phyloP scores from a whole-genome alignment of 495 filamentous ascomycete species.

The Hypoxylon crocopeplum region DNA sequence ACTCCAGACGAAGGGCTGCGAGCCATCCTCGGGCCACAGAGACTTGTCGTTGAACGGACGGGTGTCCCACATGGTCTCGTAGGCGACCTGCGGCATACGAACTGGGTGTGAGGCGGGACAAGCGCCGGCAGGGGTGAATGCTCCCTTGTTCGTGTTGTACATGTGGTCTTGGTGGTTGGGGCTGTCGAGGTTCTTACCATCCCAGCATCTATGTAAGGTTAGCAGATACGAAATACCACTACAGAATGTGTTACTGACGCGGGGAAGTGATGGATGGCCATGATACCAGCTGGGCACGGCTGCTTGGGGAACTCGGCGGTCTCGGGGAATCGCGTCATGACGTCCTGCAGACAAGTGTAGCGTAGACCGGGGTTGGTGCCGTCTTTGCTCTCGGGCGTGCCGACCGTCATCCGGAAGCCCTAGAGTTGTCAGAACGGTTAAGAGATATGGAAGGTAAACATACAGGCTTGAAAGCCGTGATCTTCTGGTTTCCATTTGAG shows the following conservation, averaged over 20 bases:
- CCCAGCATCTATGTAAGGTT: conserved; percentile 46
- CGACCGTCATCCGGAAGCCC: conserved; percentile 52
- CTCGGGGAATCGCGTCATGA: conserved; percentile 45
- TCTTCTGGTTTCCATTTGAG: conserved; percentile 51
- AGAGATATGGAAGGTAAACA: conserved; percentile 16
- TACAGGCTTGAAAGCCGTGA: conserved; percentile 51
- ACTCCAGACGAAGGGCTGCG: conserved; percentile 42
- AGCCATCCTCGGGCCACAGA: conserved; percentile 46
- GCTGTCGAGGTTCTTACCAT: conserved; percentile 57
- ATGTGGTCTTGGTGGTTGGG: conserved; percentile 55
- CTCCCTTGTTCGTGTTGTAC: conserved; percentile 41
- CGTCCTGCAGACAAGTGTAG: conserved; percentile 44
- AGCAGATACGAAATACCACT: not conserved
- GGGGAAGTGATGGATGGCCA: conserved; percentile 48
- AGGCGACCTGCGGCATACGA: conserved; percentile 47
- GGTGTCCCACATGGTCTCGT: conserved; percentile 54
- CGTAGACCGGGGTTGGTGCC: conserved; percentile 40
- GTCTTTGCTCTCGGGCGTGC: conserved; percentile 39
- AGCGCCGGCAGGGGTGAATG: conserved; percentile 34
- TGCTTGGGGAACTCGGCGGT: conserved; percentile 37
- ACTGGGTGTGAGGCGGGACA: conserved; percentile 52
- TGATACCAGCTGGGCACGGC: conserved; percentile 45
- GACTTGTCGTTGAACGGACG: conserved; percentile 46
- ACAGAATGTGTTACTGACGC: conserved; percentile 35
- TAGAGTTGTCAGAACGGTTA: conserved; percentile 26